These are phyloP conservation scores for Pelargonium myrrhifolium DNA, from an alignment of 441 rosid genomes.

Conservation along the genomic window DNA sequence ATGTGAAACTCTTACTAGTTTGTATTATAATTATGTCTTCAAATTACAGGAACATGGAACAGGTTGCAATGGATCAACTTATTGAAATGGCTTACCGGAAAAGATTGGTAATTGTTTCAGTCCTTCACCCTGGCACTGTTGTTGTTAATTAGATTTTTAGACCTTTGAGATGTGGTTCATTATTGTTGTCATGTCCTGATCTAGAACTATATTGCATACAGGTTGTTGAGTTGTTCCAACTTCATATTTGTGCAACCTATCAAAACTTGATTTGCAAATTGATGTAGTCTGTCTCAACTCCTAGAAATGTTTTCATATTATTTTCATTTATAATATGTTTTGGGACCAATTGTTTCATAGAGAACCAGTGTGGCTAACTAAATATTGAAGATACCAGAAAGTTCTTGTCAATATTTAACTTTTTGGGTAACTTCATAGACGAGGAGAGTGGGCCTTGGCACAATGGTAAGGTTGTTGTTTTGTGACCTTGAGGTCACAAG, in stretches of 20 bases:
- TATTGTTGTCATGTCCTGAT: not conserved
- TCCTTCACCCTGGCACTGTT: not conserved
- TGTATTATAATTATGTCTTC: slow-evolving; percentile 4
- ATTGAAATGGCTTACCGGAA: slow-evolving; percentile 50
- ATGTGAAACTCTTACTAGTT: not conserved
- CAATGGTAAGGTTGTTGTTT: too few relatives aligned
- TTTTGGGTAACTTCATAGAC: too few relatives aligned
- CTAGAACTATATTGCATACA: not conserved
- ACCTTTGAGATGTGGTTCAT: not conserved
- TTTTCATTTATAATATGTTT: not conserved
- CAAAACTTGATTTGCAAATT: too few relatives aligned
- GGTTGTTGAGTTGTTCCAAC: not conserved
- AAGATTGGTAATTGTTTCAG: slow-evolving; percentile 32
- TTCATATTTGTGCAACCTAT: not conserved
- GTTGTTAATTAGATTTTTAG: not conserved
- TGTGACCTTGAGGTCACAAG: too few relatives aligned
- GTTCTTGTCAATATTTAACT: not conserved
- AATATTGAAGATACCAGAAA: not conserved
- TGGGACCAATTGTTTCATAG: not conserved
- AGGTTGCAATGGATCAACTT: slow-evolving; percentile 45
- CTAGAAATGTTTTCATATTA: not conserved
- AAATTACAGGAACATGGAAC: slow-evolving; percentile 43
- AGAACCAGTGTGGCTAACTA: not conserved
- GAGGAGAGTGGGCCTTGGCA: too few relatives aligned
- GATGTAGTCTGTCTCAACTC: not conserved